Evolutionary conservation across 805 yeast species (phyloP), one percentile per base, ranked within the genome.

Genomic region (Ogataea neopini): DNA sequence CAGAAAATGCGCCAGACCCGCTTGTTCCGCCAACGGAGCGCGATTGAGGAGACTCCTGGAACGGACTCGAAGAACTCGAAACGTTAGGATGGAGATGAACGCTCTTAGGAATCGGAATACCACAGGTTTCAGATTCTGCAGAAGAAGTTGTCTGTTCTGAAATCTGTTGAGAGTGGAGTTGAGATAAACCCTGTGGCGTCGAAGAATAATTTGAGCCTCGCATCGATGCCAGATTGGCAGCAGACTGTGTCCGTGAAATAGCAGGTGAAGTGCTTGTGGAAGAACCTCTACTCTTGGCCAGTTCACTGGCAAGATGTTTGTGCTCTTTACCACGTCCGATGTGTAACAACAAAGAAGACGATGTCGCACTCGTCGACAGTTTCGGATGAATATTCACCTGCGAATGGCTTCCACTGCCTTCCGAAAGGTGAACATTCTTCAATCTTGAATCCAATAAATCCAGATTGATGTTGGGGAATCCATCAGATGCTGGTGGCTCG

Each of bases 401-500:
- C 3, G 11, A 3, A n/a, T 34, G 37, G 10, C 23, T 13, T 33
- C 25, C 19, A 14, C 44, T 19, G 28, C 44, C 32, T 6, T 53
- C 52, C 6, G 47, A 25, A 19, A 56, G 30, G 32, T 52, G 56
- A 9, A 61, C 55, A 13, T 53, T 55, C 33, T 57, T 51, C 18
- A 69, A 53, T 23, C 71, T 52, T 6, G 64, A 59, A 40, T 68
- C 68, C 42, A 69, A 50, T 8, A 61, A 45, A 25, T 59, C 68
- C 30, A 69, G 37, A 40, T 68, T 66, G 38, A 63, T 54, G 8
- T 53, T 49, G 1, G 79, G 72, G 1, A 73, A 74, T 3, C 72
- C 73, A 13, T 67, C 56, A 3, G 80, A 79, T 6, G 81, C 54
- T 3, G 80, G 79, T 6, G 81, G 83, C 51, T 71, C 74, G 63